Base-by-base conservation (phyloP, 2,329 filamentous ascomycete genomes). In the Aspergillus sp. region DNA sequence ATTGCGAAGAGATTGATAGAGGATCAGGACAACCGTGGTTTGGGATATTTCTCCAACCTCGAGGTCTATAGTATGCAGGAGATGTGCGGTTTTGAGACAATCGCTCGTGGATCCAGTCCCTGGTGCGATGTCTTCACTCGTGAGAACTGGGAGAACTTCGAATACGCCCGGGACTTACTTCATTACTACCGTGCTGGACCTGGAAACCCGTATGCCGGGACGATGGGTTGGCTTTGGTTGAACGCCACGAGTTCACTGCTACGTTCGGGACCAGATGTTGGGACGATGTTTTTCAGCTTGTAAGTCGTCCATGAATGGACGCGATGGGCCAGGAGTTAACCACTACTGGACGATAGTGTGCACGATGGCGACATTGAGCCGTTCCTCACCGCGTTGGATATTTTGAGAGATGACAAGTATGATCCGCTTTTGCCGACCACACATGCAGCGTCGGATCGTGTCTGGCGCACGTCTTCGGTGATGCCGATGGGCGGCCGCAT, bases 31-130 rank as follows among this genome's bases (percentile, higher is more conserved):
- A 68, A 68, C 41, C 22, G 43, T 6, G 59, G 61, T 1, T 56
- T 71, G 5, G 67, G 76, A n/a, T 75, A 74, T 30, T 74, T 82
- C 51, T 70, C 66, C 0, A 69, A 76, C 43, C 60, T 69, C 3
- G 80, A 84, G 49, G 65, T 84, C 35, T 84, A 78, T 59, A 73
- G 76, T 52, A 84, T 84, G 82, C 82, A 84, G 62, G 80, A 84
- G 58, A 77, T 83, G 71, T 84, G 82, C 61, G 82, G 79, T 1
- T 85, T 84, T 56, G 82, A 84, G 64, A 80, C 73, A 0, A 75
- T 79, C 2, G 76, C 77, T 0, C 73, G 77, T 51, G 82, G 81
- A 6, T 69, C 65, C 19, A 82, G 79, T 62, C 72, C 73, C 5
- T 84, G 81, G 81, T 84, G 81, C 56, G 66, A 78, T 50, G 72